Percentiles rank a stretch among this genome's conserved stretches.
phyloP scores from a whole-genome alignment of 192 early-diverging fungal genomes.

The Coemansia sp. region DNA sequence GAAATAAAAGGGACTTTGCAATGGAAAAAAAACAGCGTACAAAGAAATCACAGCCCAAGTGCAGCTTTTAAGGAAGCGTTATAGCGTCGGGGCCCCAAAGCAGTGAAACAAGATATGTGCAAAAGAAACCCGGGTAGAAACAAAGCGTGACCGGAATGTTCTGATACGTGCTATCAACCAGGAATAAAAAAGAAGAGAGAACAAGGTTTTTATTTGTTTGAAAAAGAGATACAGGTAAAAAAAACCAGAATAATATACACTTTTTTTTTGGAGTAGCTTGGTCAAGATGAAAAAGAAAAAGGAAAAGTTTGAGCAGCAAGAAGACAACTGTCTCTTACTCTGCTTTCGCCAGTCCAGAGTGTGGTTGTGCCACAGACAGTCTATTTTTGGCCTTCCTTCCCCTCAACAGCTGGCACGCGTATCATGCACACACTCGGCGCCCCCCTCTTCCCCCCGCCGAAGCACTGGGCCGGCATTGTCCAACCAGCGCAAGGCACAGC shows the following conservation, averaged over 20 bases:
- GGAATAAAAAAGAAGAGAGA: neutral
- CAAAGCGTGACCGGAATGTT: too few relatives aligned
- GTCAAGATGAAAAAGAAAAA: neutral
- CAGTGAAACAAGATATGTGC: too few relatives aligned
- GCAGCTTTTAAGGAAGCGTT: neutral
- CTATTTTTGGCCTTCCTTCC: neutral
- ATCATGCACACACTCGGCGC: neutral
- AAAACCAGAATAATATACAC: neutral
- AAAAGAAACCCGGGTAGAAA: too few relatives aligned
- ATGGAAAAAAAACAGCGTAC: neutral
- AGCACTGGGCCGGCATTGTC: neutral
- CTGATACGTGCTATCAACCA: neutral
- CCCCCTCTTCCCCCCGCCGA: neutral
- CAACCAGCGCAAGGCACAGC: neutral
- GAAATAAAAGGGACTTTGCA: slow-evolving; percentile 11
- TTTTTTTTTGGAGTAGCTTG: neutral
- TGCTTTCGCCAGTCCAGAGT: neutral
- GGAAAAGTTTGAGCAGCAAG: neutral
- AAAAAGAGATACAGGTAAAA: neutral
- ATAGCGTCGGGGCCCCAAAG: neutral
- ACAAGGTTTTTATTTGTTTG: neutral
- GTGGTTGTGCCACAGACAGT: neutral
- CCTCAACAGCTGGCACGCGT: neutral
- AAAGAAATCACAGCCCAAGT: neutral
- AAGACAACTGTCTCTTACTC: neutral